Evolutionary conservation across 345 rosid genomes (phyloP).

Genomic region (Noccaea caerulescens): DNA sequence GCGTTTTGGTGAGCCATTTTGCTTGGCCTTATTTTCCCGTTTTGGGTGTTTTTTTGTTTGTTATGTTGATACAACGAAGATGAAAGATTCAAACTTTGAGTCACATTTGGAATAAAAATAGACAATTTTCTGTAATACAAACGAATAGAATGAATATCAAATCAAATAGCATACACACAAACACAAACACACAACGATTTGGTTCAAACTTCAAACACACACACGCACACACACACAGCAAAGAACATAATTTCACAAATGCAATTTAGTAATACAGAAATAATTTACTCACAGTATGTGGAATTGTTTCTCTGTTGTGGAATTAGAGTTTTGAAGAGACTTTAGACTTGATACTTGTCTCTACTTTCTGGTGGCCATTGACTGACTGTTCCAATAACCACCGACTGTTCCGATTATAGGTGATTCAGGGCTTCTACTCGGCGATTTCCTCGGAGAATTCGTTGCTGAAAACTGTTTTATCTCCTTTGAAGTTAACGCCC

Average conservation of each 20-base stretch:
- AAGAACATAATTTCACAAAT: conserved; percentile 17
- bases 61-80: not conserved
- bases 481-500: conserved; percentile 80
- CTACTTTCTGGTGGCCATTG: conserved; percentile 53
- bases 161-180: not conserved
- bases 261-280: conserved; percentile 19
- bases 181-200: conserved; percentile 23
- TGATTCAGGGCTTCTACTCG: conserved; percentile 75
- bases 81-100: not conserved
- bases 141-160: conserved; percentile 27
- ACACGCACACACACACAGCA: conserved; percentile 7
- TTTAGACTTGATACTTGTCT: conserved; percentile 57
- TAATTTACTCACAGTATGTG: conserved; percentile 8
- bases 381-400: conserved; percentile 66
- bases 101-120: not conserved
- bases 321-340: conserved; percentile 6
- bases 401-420: conserved; percentile 87
- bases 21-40: conserved; percentile 1
- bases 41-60: conserved; percentile 7
- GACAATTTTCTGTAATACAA: conserved; percentile 13
- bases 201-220: not conserved
- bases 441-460: conserved; percentile 75
- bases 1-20: conserved; percentile 27
- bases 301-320: conserved; percentile 12
- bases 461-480: conserved; percentile 74